phyloP scores from a whole-genome alignment of 768 basidiomycete genomes.

The Scleroderma bovista region DNA sequence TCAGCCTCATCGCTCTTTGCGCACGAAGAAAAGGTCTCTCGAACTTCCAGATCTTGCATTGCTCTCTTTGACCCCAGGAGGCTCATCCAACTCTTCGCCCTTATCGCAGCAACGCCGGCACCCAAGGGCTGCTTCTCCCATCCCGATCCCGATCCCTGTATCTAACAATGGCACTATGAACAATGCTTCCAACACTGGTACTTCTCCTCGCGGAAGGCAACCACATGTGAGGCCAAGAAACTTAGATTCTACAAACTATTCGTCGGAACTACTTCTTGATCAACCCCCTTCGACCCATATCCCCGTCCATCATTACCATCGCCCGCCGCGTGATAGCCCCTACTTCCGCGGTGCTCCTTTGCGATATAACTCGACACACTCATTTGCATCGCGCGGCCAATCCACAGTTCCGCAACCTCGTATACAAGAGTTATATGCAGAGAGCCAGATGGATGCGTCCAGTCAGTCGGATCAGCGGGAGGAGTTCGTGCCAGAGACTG shows the following conservation, averaged over 20 bases:
- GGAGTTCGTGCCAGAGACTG: constrained; percentile 51
- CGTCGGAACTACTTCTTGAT: constrained; percentile 35
- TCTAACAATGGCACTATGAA: constrained; percentile 34
- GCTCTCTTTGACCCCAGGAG: constrained; percentile 41
- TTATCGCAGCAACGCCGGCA: constrained; percentile 37
- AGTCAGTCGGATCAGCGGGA: constrained; percentile 25
- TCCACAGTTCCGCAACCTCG: constrained; percentile 28
- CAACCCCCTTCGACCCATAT: constrained; percentile 42
- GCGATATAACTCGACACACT: constrained; percentile 41
- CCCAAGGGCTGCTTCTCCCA: constrained; percentile 41
- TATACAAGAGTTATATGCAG: constrained; percentile 43
- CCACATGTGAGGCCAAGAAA: constrained; percentile 26
- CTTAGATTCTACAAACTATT: constrained; percentile 27
- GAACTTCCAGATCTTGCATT: constrained; percentile 70
- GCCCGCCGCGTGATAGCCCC: constrained; percentile 27
- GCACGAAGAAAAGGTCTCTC: constrained; percentile 65
- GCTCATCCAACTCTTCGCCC: constrained; percentile 36
- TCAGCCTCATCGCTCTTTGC: constrained; percentile 54
- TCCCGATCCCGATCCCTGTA: constrained; percentile 41
- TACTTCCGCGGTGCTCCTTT: constrained; percentile 32
- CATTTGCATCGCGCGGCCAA: constrained; percentile 33
- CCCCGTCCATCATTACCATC: constrained; percentile 28
- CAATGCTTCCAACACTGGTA: constrained; percentile 30
- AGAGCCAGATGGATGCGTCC: constrained; percentile 28
- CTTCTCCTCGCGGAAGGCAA: constrained; percentile 31